Percentiles rank a stretch among this genome's conserved stretches.
These are phyloP conservation scores for Zygosaccharomyces siamensis DNA, from an alignment of 805 yeast genomes.

Conservation along the genomic window DNA sequence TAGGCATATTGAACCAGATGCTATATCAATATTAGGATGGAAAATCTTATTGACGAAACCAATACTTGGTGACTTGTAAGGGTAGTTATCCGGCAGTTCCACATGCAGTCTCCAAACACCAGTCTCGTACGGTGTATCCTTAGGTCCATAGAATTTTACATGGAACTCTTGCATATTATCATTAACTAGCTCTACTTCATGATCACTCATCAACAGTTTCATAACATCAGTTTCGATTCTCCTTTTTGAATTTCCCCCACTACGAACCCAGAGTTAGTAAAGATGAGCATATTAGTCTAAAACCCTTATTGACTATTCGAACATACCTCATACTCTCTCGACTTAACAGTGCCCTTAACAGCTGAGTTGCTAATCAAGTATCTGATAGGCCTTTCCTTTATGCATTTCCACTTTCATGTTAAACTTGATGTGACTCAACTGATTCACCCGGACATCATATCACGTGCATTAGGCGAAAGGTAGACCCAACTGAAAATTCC, in stretches of 20 bases:
- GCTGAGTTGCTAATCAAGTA: not conserved
- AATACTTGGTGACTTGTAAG: constrained; percentile 92
- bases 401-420: not conserved
- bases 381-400: not conserved
- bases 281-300: not conserved
- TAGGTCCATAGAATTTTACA: constrained; percentile 83
- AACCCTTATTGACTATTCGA: not conserved
- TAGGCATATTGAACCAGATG: constrained; percentile 85
- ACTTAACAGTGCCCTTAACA: not conserved
- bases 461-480: not conserved
- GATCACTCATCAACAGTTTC: constrained; percentile 91
- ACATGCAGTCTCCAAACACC: constrained; percentile 91
- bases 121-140: constrained; percentile 79
- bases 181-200: constrained; percentile 75
- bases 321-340: constrained; percentile 15
- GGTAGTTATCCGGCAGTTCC: constrained; percentile 91
- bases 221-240: constrained; percentile 89
- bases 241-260: constrained; percentile 34
- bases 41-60: constrained; percentile 88
- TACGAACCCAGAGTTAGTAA: constrained; percentile 1
- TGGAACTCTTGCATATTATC: constrained; percentile 83
- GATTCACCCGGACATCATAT: constrained; percentile 5
- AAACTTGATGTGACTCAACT: not conserved
- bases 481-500: too few species aligned
- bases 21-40: constrained; percentile 93